phyloP scores from a whole-genome alignment of 2,329 filamentous ascomycete genomes.

The Pseudogymnoascus sp. region DNA sequence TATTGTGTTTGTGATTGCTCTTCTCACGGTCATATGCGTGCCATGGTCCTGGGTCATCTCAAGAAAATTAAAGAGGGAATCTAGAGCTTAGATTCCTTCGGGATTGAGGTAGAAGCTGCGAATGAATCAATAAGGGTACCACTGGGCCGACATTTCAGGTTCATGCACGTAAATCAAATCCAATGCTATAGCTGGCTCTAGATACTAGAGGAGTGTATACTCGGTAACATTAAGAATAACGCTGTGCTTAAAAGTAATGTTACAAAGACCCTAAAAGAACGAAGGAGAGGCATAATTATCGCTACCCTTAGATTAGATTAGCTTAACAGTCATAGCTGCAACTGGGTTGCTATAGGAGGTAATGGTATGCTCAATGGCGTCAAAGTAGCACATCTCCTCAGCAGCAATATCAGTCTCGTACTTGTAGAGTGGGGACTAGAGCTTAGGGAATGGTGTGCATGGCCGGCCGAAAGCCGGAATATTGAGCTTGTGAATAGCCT shows the following conservation, averaged over 20 bases:
- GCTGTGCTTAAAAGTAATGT: conserved; percentile 60
- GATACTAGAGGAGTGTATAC: too few species aligned
- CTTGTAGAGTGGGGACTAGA: conserved; percentile 69
- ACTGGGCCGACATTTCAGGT: too few species aligned
- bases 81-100: too few species aligned
- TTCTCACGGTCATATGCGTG: too few species aligned
- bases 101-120: too few species aligned
- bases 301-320: conserved; percentile 75
- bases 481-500: conserved; percentile 79
- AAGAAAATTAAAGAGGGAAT: too few species aligned
- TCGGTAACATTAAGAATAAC: too few species aligned
- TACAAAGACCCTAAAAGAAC: conserved; percentile 70
- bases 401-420: conserved; percentile 59
- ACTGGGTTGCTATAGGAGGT: conserved; percentile 59
- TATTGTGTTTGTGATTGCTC: too few species aligned
- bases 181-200: too few species aligned
- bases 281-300: conserved; percentile 73
- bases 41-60: too few species aligned
- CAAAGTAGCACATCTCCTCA: conserved; percentile 66
- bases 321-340: conserved; percentile 67
- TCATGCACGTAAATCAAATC: too few species aligned
- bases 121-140: too few species aligned
- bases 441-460: conserved; percentile 67
- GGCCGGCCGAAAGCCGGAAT: conserved; percentile 83
- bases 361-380: conserved; percentile 64